phyloP scores from a whole-genome alignment of 176 grass and related monocot genomes.

The Carex pumila region DNA sequence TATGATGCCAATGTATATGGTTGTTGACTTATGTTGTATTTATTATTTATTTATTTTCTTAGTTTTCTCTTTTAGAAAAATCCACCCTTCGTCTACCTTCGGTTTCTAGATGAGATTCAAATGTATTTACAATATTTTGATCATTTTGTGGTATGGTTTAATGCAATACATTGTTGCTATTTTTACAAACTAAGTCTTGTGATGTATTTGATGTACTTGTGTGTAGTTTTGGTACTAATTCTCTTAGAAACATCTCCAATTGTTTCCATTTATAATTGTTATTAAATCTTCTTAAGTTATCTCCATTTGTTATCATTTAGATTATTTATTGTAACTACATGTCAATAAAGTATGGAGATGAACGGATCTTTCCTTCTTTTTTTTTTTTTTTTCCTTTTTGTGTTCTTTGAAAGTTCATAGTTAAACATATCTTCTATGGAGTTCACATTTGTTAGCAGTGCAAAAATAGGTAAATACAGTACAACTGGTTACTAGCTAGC shows the following conservation, averaged over 20 bases:
- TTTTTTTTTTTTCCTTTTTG: not conserved
- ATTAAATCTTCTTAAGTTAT: not conserved
- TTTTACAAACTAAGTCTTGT: not conserved
- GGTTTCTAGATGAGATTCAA: not conserved
- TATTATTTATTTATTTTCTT: not conserved
- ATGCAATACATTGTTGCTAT: not conserved
- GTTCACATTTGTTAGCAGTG: not conserved
- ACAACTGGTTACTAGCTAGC: not conserved
- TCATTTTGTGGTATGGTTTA: not conserved
- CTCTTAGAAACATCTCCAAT: not conserved
- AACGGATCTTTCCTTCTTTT: not conserved
- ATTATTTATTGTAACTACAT: not conserved
- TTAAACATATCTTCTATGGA: not conserved
- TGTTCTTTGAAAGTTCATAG: not conserved
- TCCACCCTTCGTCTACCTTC: not conserved
- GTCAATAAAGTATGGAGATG: not conserved
- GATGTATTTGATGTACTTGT: not conserved
- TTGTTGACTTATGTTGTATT: not conserved
- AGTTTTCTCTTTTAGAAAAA: not conserved
- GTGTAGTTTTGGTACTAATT: not conserved
- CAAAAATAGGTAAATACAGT: not conserved
- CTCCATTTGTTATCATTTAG: not conserved
- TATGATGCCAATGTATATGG: not conserved
- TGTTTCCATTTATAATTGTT: not conserved
- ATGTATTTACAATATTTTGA: not conserved